A percentile compares a stretch with the other conserved stretches of the same genome.
These are phyloP conservation scores for Hypoxylon perforatum DNA, from an alignment of 495 filamentous ascomycete genomes.

Conservation along the genomic window DNA sequence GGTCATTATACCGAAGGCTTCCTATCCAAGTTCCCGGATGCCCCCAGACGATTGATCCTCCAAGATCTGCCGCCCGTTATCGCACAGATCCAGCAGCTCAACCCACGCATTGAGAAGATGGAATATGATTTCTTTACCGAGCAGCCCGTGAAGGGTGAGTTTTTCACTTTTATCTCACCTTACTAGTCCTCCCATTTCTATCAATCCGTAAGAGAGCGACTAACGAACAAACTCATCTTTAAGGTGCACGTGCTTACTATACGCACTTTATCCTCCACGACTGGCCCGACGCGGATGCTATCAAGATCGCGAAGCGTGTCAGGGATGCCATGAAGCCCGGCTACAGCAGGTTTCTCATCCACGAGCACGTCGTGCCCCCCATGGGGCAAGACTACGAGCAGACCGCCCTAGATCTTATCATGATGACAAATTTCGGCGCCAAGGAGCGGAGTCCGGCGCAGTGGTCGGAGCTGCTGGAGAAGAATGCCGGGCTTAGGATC, in stretches of 20 bases:
- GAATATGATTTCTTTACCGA: slow-evolving; percentile 51
- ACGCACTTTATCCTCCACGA: slow-evolving; percentile 53
- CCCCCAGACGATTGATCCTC: slow-evolving; percentile 57
- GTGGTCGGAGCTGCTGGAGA: slow-evolving; percentile 43
- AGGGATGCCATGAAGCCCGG: slow-evolving; percentile 51
- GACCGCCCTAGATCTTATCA: slow-evolving; percentile 51
- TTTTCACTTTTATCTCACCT: neutral
- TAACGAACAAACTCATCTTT: neutral
- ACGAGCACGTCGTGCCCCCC: slow-evolving; percentile 61
- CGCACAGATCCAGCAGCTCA: slow-evolving; percentile 26
- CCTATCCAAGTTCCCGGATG: slow-evolving; percentile 48
- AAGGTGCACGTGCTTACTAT: slow-evolving; percentile 52
- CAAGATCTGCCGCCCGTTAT: slow-evolving; percentile 60
- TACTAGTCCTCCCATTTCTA: neutral
- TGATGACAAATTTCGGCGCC: slow-evolving; percentile 45
- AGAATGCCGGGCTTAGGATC: slow-evolving; percentile 53
- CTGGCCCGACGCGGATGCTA: slow-evolving; percentile 49
- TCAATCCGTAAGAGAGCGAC: neutral
- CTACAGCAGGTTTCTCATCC: slow-evolving; percentile 58
- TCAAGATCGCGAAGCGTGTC: slow-evolving; percentile 41
- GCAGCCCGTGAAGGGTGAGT: slow-evolving; percentile 59
- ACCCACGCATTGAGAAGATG: slow-evolving; percentile 44
- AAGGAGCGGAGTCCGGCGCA: slow-evolving; percentile 46
- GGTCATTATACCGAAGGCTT: slow-evolving; percentile 65
- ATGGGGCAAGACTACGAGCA: slow-evolving; percentile 54